Evolutionary conservation across 176 grass and related monocot genomes (phyloP), one percentile per base, ranked within the genome.

Genomic region (Themeda triandra): DNA sequence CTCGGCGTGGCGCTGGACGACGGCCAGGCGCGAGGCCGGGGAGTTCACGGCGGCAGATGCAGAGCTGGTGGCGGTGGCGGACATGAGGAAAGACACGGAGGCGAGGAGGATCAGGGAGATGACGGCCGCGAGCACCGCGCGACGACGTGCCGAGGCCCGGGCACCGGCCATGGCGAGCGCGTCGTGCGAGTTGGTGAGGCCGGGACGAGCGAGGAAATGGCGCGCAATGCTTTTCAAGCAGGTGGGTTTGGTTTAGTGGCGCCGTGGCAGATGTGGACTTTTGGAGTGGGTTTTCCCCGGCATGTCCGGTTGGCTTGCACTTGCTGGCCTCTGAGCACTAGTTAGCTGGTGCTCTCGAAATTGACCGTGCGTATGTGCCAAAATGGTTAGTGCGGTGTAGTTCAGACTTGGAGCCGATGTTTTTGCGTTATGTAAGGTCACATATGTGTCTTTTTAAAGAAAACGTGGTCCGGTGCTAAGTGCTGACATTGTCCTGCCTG

Each of bases 1-100:
- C 71, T 94, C 68, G 14, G 87, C 96, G 69, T 98, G 96, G 32
- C 87, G 87, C 4, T 82, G 90, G 24, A 95, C 76, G 73, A 88
- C 71, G 48, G 92, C 85, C 77, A 98, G 62, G 27, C 84, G 93
- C 28, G 46, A 24, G 58, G 80, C 54, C 18, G 37, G 80, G 73
- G 87, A 83, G 41, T n/a, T 37, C 0, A 36, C 75, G 21, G 76
- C 54, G 17, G 51, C 71, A 1, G 49, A 80, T 6, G 49, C 70
- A 3, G 51, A 80, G 23, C 35, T 27, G 28, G 75, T 49, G 80
- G 83, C 37, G 4, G 69, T 81, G 35, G 87, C 68, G 19, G 84
- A 84, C 82, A 91, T 65, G 83, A 87, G 67, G 80, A 86, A 79
- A 11, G 87, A 73, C 30, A 89, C 49, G 51, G 82, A 85, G 40